These are phyloP conservation scores for Herpomyces periplanetae DNA, from an alignment of 2,329 filamentous ascomycete genomes.

Conservation along the genomic window DNA sequence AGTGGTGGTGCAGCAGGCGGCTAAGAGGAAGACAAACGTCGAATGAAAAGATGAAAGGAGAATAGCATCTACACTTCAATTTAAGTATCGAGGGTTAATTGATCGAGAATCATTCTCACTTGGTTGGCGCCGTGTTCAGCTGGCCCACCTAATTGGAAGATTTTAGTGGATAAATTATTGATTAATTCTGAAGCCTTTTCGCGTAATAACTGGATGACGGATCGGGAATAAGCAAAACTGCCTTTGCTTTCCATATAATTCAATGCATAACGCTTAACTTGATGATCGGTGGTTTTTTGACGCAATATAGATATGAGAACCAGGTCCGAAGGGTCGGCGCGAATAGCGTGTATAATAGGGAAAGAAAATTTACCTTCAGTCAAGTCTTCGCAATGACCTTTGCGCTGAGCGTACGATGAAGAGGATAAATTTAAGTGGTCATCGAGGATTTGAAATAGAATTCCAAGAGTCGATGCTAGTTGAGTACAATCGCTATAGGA, in stretches of 20 bases:
- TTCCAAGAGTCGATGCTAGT: slow-evolving; percentile 44
- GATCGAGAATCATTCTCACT: too few species aligned
- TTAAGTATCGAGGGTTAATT: too few species aligned
- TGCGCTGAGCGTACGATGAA: slow-evolving; percentile 30
- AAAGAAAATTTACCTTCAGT: slow-evolving; percentile 94
- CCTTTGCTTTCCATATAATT: slow-evolving; percentile 61
- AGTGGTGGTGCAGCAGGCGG: too few species aligned
- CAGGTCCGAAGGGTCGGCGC: slow-evolving; percentile 26
- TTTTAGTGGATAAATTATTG: too few species aligned
- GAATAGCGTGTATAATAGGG: slow-evolving; percentile 71
- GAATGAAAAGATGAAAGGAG: too few species aligned
- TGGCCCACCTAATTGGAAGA: too few species aligned
- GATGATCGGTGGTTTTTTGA: slow-evolving; percentile 48
- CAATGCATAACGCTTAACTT: slow-evolving; percentile 68
- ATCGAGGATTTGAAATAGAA: slow-evolving; percentile 63
- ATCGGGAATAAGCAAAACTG: slow-evolving; percentile 57
- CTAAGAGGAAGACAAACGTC: too few species aligned
- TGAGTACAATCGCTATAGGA: slow-evolving; percentile 24
- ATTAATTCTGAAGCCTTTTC: too few species aligned
- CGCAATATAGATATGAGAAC: slow-evolving; percentile 69
- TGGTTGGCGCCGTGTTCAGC: too few species aligned
- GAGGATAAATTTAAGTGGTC: slow-evolving; percentile 53
- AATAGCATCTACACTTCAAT: too few species aligned
- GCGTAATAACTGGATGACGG: too few species aligned
- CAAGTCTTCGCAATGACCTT: slow-evolving; percentile 74